Conservation (phyloP, 2,329 filamentous ascomycete genomes). For the Phialocephala sp. region DNA sequence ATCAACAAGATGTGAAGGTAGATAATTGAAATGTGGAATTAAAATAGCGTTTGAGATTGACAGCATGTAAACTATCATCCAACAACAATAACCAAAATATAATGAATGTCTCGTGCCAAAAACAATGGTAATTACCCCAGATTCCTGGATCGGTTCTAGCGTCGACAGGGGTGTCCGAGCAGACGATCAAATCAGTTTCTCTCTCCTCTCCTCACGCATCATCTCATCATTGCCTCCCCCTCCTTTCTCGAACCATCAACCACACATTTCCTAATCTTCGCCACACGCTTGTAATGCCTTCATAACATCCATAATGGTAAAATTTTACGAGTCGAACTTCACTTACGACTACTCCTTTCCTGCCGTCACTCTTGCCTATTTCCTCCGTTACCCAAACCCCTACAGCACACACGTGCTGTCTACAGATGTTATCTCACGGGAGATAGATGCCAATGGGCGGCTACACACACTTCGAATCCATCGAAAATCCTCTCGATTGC, state of each 20-base stretch:
- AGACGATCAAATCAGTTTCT: conserved; percentile 2
- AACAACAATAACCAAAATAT: background rate
- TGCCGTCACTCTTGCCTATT: conserved; percentile 86
- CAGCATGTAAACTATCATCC: background rate
- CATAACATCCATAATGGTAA: conserved; percentile 41
- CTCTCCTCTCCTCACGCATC: conserved; percentile 14
- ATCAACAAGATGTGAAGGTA: background rate
- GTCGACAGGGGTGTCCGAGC: background rate
- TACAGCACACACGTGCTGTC: conserved; percentile 83
- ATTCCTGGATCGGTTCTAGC: conserved; percentile 23
- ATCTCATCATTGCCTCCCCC: conserved; percentile 12
- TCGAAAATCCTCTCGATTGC: conserved; percentile 80
- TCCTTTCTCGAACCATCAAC: conserved; percentile 16
- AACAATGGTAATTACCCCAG: conserved; percentile 31
- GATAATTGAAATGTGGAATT: background rate
- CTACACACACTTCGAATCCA: conserved; percentile 81
- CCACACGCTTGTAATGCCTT: conserved; percentile 29
- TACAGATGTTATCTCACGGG: conserved; percentile 79
- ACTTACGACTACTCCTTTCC: conserved; percentile 82
- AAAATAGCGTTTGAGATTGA: background rate
- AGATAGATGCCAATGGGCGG: conserved; percentile 76
- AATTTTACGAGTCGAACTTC: conserved; percentile 61
- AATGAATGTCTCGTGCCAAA: conserved; percentile 23
- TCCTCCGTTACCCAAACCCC: conserved; percentile 86
- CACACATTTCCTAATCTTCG: conserved; percentile 14